Evolutionary conservation across 148 eudicot genomes (phyloP), one percentile per base, ranked within the genome.

Genomic region (Nepenthes gracilis): DNA sequence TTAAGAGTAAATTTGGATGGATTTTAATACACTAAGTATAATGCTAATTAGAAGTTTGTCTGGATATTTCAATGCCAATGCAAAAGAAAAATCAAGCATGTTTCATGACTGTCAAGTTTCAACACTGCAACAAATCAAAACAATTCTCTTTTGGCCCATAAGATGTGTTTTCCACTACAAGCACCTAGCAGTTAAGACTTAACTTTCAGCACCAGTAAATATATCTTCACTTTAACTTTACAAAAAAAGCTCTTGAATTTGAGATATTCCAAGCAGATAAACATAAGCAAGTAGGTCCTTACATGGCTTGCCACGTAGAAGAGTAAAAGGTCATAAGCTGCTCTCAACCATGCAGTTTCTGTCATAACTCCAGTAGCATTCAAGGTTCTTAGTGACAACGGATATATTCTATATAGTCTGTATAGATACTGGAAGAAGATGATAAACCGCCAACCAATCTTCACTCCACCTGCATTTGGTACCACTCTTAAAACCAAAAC

Each of bases 241-340:
- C 23, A 23, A 23, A 23, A 23, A 23, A 23, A 40, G 45, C 45
- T 40, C 45, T 40, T 3, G 45, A 0, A 12, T 12, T 14, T 11
- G 38, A 35, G 14, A 34, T 12, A 1, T 43, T 11, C 7, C 9
- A 37, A 61, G 23, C 12, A n/a, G 52, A 37, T 32, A 10, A 50
- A 10, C 33, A 2, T 0, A 47, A 10, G 59, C 35, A 47, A 66
- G 67, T 74, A 67, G 23, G 23, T 23, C 23, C 23, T 23, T 71
- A 80, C 88, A 77, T 83, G 88, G 58, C 84, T 77, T 36, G 84
- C 84, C 51, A 83, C 54, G 77, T 72, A 69, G 55, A 63, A 83
- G 15, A 83, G 80, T 61, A 75, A 49, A 1, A 83, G 75, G 65
- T 83, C 74, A 55, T 68, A 83, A 59, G 81, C 82, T 10, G 84